Conservation (phyloP, 2,329 filamentous ascomycete genomes). For the Cladosporium cucumerinum region DNA sequence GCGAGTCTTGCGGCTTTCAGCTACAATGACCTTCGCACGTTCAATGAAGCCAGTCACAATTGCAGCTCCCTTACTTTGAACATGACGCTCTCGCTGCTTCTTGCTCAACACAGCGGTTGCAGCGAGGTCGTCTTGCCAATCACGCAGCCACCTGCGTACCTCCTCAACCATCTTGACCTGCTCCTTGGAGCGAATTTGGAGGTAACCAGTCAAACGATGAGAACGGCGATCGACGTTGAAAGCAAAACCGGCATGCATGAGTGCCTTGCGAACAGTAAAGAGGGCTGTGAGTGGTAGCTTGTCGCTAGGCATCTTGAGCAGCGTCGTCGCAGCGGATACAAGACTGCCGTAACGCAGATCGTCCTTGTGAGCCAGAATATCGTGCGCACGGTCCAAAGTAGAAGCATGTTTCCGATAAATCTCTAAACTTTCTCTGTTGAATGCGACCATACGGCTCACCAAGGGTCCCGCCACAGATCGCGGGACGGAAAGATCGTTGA, state of each 20-base stretch:
- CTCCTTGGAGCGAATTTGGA: constrained; percentile 57
- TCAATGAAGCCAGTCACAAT: constrained; percentile 40
- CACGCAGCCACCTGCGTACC: constrained; percentile 53
- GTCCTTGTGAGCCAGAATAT: constrained; percentile 42
- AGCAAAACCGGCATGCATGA: constrained; percentile 58
- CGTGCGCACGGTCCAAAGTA: constrained; percentile 50
- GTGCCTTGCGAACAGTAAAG: constrained; percentile 67
- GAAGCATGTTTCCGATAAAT: constrained; percentile 48
- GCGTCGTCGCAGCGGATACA: constrained; percentile 43
- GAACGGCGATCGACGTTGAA: constrained; percentile 55
- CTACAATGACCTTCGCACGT: constrained; percentile 41
- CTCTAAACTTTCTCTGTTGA: constrained; percentile 44
- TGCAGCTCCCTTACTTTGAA: constrained; percentile 20
- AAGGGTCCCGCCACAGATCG: constrained; percentile 45
- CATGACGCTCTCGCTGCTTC: constrained; percentile 15
- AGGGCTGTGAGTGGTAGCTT: constrained; percentile 42
- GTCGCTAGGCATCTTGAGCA: constrained; percentile 35
- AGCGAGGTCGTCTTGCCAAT: constrained; percentile 50
- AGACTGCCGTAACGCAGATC: constrained; percentile 48
- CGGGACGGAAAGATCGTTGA: constrained; percentile 44
- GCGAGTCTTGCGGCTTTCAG: constrained; percentile 38
- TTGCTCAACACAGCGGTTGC: constrained; percentile 13
- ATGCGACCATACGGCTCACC: constrained; percentile 41
- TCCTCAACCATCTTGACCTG: constrained; percentile 53
- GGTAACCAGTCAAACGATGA: constrained; percentile 55